Conservation (phyloP, 768 basidiomycete species). For the Tylopilus plumbeoviolaceoides region DNA sequence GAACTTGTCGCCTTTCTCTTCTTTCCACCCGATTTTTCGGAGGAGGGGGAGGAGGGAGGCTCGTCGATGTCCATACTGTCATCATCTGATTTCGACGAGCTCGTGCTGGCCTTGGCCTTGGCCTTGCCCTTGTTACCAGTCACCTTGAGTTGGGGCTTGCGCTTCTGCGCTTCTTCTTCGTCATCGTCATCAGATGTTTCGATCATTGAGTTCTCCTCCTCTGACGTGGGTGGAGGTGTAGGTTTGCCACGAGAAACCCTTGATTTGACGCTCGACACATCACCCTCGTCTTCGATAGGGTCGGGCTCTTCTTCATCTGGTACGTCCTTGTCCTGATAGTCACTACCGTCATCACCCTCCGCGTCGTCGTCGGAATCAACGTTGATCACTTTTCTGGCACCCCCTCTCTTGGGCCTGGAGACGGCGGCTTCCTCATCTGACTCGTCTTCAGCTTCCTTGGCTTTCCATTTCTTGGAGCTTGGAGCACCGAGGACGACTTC, state of each 20-base stretch:
- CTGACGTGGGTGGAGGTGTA: constrained; percentile 29
- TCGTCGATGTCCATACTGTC: constrained; percentile 60
- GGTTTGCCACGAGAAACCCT: constrained; percentile 22
- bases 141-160: constrained; percentile 22
- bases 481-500: constrained; percentile 54
- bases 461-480: constrained; percentile 18
- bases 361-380: constrained; percentile 54
- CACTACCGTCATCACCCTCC: constrained; percentile 24
- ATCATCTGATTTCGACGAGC: constrained; percentile 36
- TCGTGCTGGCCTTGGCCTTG: constrained; percentile 15
- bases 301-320: constrained; percentile 25
- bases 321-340: constrained; percentile 29
- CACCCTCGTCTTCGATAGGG: constrained; percentile 23
- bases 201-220: constrained; percentile 26
- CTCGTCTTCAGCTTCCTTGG: constrained; percentile 15
- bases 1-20: constrained; percentile 39
- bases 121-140: constrained; percentile 19
- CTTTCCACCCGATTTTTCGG: constrained; percentile 37
- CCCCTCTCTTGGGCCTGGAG: constrained; percentile 36
- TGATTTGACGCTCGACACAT: constrained; percentile 19
- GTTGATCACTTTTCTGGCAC: constrained; percentile 36
- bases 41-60: constrained; percentile 31
- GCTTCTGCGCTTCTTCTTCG: constrained; percentile 31
- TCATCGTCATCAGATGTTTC: constrained; percentile 24
- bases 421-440: constrained; percentile 31